phyloP scores from a whole-genome alignment of 2,329 filamentous ascomycete genomes.

The Colletotrichum siamense region DNA sequence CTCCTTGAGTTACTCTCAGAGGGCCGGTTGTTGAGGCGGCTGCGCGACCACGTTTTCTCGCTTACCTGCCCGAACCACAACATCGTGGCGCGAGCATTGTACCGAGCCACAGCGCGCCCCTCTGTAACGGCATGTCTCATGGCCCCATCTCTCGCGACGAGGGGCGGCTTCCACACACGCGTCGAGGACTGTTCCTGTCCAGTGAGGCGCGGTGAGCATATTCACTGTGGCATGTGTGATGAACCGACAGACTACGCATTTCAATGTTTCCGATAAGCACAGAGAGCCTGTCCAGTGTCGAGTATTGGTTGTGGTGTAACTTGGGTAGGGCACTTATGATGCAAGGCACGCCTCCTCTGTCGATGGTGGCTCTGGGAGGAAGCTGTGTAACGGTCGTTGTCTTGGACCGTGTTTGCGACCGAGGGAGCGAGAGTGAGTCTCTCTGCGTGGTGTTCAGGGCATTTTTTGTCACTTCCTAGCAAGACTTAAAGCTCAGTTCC shows the following conservation, averaged over 20 bases:
- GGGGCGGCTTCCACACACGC: neutral
- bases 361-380: neutral
- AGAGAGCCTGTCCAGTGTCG: neutral
- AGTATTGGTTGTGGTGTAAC: neutral
- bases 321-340: neutral
- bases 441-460: neutral
- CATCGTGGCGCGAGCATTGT: conserved; percentile 7
- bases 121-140: conserved; percentile 17
- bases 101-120: neutral
- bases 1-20: neutral
- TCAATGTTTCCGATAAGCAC: neutral
- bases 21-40: neutral
- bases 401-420: neutral
- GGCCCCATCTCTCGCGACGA: neutral
- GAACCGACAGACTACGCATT: neutral
- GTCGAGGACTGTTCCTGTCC: neutral
- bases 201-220: neutral
- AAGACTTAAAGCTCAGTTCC: neutral
- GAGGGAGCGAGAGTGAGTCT: neutral
- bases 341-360: neutral
- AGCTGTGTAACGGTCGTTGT: neutral
- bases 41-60: neutral
- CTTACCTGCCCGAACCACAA: conserved; percentile 6
- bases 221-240: neutral
- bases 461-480: neutral